These are phyloP conservation scores for Apiospora phragmitis DNA, from an alignment of 2,329 filamentous ascomycete genomes.

Conservation along the genomic window DNA sequence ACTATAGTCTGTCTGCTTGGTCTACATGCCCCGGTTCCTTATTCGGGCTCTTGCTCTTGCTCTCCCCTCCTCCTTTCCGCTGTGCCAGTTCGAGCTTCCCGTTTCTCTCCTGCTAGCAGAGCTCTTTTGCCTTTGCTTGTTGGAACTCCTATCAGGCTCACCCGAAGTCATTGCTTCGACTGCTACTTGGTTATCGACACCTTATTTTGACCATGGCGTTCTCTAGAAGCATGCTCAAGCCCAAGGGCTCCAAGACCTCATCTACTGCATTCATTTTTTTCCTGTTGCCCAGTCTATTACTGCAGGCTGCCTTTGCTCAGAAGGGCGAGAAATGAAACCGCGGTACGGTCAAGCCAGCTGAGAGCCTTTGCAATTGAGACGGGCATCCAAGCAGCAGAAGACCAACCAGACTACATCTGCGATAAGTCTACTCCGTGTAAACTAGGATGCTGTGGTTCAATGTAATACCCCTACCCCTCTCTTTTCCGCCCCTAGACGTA, in stretches of 20 bases:
- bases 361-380: background rate
- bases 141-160: background rate
- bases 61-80: background rate
- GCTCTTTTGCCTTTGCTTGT: background rate
- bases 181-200: background rate
- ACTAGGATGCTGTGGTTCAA: conserved; percentile 22
- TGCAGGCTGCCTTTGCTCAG: background rate
- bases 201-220: background rate
- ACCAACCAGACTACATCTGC: conserved; percentile 16
- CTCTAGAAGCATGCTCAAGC: background rate
- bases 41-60: background rate
- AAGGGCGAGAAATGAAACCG: background rate
- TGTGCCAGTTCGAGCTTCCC: background rate
- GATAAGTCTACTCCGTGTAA: conserved; percentile 17
- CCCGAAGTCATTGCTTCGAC: background rate
- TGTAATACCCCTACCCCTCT: conserved; percentile 16
- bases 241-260: too few relatives aligned
- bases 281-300: too few relatives aligned
- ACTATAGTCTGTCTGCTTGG: too few relatives aligned
- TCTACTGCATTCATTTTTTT: too few relatives aligned
- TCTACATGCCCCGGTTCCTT: too few relatives aligned
- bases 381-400: background rate
- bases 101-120: background rate
- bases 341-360: background rate
- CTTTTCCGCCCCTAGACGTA: background rate